phyloP scores from a whole-genome alignment of 805 yeast species.

The Metschnikowia gruessii region DNA sequence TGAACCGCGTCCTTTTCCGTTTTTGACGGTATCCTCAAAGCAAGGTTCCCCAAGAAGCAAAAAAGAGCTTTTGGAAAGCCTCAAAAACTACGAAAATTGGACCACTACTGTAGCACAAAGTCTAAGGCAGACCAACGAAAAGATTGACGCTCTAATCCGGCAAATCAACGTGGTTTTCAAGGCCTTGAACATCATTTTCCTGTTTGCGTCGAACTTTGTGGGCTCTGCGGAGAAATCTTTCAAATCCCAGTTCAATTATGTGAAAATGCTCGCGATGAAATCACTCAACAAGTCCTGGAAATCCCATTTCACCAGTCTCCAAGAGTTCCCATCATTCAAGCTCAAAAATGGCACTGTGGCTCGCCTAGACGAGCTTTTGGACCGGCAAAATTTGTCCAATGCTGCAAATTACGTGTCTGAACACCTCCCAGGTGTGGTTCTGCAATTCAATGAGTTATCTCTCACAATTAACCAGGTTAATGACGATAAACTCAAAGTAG shows the following conservation, averaged over 20 bases:
- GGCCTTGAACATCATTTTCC: slow-evolving; percentile 46
- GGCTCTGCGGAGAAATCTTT: slow-evolving; percentile 48
- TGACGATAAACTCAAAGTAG: slow-evolving; percentile 35
- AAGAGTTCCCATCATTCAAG: slow-evolving; percentile 35
- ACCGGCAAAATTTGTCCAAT: slow-evolving; percentile 24
- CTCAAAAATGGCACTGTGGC: slow-evolving; percentile 28
- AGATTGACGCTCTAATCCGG: slow-evolving; percentile 25
- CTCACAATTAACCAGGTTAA: slow-evolving; percentile 36
- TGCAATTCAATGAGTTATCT: slow-evolving; percentile 32
- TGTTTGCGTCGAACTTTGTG: slow-evolving; percentile 48
- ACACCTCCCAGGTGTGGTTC: slow-evolving; percentile 31
- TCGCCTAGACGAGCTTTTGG: slow-evolving; percentile 33
- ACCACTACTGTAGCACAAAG: slow-evolving; percentile 45
- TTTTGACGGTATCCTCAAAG: background rate
- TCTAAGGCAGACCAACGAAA: slow-evolving; percentile 31
- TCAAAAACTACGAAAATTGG: slow-evolving; percentile 50
- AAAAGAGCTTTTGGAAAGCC: slow-evolving; percentile 3
- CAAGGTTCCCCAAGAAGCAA: background rate
- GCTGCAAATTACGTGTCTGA: slow-evolving; percentile 30
- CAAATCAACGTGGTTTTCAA: slow-evolving; percentile 44
- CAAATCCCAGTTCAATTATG: slow-evolving; percentile 35
- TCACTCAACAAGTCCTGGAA: slow-evolving; percentile 40
- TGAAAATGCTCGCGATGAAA: slow-evolving; percentile 39
- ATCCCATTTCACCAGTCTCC: slow-evolving; percentile 31
- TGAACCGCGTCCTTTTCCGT: background rate